phyloP scores from a whole-genome alignment of 768 basidiomycete species.

The Ramaria rubella region DNA sequence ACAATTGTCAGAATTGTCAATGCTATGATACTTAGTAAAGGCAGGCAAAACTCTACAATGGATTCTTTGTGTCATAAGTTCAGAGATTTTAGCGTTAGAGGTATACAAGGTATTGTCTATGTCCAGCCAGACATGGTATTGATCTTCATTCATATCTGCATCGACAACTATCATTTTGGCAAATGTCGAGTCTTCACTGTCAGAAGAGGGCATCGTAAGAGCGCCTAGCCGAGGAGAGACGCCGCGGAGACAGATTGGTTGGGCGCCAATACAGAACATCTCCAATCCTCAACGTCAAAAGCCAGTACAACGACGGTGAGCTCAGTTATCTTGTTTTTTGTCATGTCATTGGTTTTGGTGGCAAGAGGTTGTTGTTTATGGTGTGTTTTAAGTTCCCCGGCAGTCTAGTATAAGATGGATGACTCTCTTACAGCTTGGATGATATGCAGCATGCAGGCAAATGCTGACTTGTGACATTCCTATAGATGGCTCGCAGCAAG shows the following conservation, averaged over 20 bases:
- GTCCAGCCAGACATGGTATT: constrained; percentile 69
- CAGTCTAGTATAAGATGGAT: constrained; percentile 24
- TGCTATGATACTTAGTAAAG: background rate
- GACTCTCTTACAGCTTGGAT: constrained; percentile 29
- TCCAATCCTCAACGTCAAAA: constrained; percentile 5
- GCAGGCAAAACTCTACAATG: constrained; percentile 43
- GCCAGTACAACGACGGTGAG: constrained; percentile 7
- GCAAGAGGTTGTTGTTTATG: background rate
- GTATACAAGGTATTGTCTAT: constrained; percentile 89
- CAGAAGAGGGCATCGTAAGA: background rate
- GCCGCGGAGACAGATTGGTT: background rate
- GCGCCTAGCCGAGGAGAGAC: background rate
- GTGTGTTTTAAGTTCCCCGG: background rate
- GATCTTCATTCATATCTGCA: constrained; percentile 37
- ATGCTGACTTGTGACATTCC: constrained; percentile 6
- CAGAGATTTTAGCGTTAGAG: constrained; percentile 62
- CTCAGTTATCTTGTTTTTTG: constrained; percentile 2
- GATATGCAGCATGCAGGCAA: constrained; percentile 13
- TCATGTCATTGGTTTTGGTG: background rate
- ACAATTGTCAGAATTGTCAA: background rate
- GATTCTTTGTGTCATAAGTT: constrained; percentile 74
- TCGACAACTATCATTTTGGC: background rate
- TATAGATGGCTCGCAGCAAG: constrained; percentile 81
- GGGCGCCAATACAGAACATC: constrained; percentile 5
- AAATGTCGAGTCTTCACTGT: background rate